These are phyloP conservation scores for Seiridium cupressi DNA, from an alignment of 2,329 filamentous ascomycete species.

Conservation along the genomic window DNA sequence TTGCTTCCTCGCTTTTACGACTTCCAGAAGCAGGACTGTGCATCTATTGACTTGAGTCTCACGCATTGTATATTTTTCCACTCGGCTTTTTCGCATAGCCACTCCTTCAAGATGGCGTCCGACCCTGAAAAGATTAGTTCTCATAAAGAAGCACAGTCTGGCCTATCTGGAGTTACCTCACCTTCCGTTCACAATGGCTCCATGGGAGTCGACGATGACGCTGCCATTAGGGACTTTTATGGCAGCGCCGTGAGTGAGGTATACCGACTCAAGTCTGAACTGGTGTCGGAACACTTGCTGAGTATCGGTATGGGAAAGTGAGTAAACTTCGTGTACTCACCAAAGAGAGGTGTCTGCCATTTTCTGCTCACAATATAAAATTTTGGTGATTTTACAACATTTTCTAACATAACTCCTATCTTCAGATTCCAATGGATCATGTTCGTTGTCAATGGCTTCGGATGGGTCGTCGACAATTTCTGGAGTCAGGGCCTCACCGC, in stretches of 20 bases:
- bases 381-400: not conserved
- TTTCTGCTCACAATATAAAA: no score
- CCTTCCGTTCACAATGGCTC: not conserved
- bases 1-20: no score
- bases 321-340: slow-evolving; percentile 1
- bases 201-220: slow-evolving; percentile 24
- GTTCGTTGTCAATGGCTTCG: slow-evolving; percentile 44
- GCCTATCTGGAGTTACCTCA: not conserved
- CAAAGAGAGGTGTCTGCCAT: no score
- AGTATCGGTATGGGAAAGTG: slow-evolving; percentile 34
- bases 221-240: slow-evolving; percentile 33
- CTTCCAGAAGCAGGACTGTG: no score
- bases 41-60: no score
- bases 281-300: slow-evolving; percentile 24
- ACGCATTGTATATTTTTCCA: not conserved
- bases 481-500: slow-evolving; percentile 35
- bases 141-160: not conserved
- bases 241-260: slow-evolving; percentile 26
- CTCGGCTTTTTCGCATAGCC: not conserved
- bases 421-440: slow-evolving; percentile 37
- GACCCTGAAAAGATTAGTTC: not conserved
- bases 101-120: not conserved
- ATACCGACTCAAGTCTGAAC: slow-evolving; percentile 31
- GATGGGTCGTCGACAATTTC: slow-evolving; percentile 44
- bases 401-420: not conserved